phyloP scores from a whole-genome alignment of 2,329 filamentous ascomycete species.

The Pestalotiopsis sp. region DNA sequence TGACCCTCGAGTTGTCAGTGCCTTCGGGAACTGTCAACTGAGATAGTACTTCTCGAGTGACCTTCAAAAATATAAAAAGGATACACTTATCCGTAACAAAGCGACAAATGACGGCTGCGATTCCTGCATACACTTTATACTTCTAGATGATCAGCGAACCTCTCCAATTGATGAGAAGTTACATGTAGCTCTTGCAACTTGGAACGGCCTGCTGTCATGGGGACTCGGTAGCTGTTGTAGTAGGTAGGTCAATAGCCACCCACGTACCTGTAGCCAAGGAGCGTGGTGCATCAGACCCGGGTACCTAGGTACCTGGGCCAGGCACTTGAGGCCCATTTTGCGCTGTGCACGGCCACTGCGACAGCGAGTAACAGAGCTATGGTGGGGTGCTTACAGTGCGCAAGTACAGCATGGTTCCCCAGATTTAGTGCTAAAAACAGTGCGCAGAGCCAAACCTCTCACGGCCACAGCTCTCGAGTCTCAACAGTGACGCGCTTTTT shows the following conservation, averaged over 20 bases:
- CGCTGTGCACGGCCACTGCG: not conserved
- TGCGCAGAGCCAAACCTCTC: not conserved
- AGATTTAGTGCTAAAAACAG: not conserved
- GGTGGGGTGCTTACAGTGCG: not conserved
- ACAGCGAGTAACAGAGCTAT: not conserved
- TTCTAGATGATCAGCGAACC: too few species aligned
- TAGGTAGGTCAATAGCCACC: not conserved
- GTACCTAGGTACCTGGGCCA: too few species aligned
- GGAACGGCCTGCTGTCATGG: too few species aligned
- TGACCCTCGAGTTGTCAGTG: not conserved
- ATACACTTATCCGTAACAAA: too few species aligned
- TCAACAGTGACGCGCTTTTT: constrained; percentile 8
- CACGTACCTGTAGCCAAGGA: not conserved
- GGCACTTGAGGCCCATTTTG: too few species aligned
- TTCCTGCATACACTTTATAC: too few species aligned
- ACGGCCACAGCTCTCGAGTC: not conserved
- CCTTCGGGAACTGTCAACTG: not conserved
- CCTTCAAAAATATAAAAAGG: too few species aligned
- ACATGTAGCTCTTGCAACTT: too few species aligned
- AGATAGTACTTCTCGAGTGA: not conserved
- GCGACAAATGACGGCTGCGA: too few species aligned
- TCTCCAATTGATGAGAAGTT: too few species aligned
- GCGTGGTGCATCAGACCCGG: too few species aligned
- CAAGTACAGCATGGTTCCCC: not conserved
- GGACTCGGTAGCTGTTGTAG: not conserved